Percentiles rank a stretch among this genome's conserved stretches.
Conservation (phyloP, 2,329 filamentous ascomycete species). For the Hymenoscyphus scutula region DNA sequence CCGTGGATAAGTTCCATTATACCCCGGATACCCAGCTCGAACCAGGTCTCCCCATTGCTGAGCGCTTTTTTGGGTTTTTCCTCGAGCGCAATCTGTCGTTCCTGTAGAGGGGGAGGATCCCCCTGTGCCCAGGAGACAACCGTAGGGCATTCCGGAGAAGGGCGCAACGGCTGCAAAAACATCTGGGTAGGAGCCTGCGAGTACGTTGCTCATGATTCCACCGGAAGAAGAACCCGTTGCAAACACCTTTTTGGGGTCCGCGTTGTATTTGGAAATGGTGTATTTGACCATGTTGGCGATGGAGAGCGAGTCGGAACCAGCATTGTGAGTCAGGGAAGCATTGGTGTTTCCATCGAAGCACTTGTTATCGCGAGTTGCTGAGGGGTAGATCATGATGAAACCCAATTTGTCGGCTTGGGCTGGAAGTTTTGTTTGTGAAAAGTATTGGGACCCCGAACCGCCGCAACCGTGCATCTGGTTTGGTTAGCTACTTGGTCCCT, state of each 20-base stretch:
- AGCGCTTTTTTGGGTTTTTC: conserved; percentile 32
- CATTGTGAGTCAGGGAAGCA: conserved; percentile 51
- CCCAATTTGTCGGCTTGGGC: conserved; percentile 50
- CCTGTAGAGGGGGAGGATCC: conserved; percentile 45
- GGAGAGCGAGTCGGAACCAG: conserved; percentile 53
- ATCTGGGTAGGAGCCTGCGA: conserved; percentile 48
- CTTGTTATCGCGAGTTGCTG: conserved; percentile 44
- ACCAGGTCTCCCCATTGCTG: conserved; percentile 47
- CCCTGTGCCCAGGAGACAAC: conserved; percentile 42
- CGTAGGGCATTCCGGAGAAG: conserved; percentile 45
- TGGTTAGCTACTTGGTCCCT: not conserved
- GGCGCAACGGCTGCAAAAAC: conserved; percentile 45
- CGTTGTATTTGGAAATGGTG: conserved; percentile 49
- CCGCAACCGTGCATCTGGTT: conserved; percentile 7
- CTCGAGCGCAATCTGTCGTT: conserved; percentile 49
- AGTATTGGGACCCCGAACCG: conserved; percentile 3
- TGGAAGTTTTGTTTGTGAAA: not conserved
- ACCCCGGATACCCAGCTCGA: conserved; percentile 38
- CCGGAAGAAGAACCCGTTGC: conserved; percentile 50
- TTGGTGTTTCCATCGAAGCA: conserved; percentile 60
- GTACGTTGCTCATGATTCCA: conserved; percentile 52
- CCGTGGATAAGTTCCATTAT: conserved; percentile 31
- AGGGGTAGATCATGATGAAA: conserved; percentile 59
- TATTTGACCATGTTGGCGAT: conserved; percentile 60
- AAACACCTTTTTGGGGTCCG: conserved; percentile 50